phyloP scores from a whole-genome alignment of 257 asterid species.

The Plantago ovata region DNA sequence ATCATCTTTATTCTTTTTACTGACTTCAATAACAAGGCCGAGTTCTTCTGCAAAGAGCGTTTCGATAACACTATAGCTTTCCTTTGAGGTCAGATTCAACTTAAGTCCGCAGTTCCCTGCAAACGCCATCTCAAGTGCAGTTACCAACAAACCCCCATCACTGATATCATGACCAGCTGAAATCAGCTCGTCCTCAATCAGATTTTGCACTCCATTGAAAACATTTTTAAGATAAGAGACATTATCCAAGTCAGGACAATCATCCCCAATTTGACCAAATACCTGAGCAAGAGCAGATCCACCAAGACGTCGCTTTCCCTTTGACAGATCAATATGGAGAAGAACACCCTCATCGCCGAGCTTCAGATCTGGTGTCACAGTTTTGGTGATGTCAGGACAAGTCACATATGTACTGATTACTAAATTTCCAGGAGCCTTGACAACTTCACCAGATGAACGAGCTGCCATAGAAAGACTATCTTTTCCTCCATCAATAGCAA shows the following conservation, averaged over 20 bases:
- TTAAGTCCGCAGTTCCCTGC: slow-evolving; percentile 80
- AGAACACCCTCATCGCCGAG: slow-evolving; percentile 77
- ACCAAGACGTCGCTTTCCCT: slow-evolving; percentile 78
- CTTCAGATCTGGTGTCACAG: slow-evolving; percentile 86
- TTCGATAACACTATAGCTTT: slow-evolving; percentile 32
- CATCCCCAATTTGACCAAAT: slow-evolving; percentile 78
- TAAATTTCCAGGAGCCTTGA: slow-evolving; percentile 93
- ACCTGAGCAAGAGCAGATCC: slow-evolving; percentile 95
- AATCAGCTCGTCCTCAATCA: slow-evolving; percentile 65
- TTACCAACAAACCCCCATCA: slow-evolving; percentile 79
- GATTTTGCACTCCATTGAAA: slow-evolving; percentile 69
- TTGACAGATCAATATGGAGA: slow-evolving; percentile 82
- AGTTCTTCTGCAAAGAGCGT: slow-evolving; percentile 90
- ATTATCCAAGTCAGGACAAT: slow-evolving; percentile 86
- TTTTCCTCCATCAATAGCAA: slow-evolving; percentile 95
- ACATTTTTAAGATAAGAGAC: slow-evolving; percentile 63
- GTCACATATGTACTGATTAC: slow-evolving; percentile 90
- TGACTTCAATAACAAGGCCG: slow-evolving; percentile 71
- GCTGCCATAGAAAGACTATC: slow-evolving; percentile 99
- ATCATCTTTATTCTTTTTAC: slow-evolving; percentile 37
- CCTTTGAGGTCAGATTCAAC: slow-evolving; percentile 45
- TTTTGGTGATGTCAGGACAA: slow-evolving; percentile 90
- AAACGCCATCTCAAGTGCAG: slow-evolving; percentile 90
- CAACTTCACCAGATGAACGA: slow-evolving; percentile 72
- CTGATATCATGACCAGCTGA: slow-evolving; percentile 96